Evolutionary conservation across 2,329 filamentous ascomycete species (phyloP).

Genomic region (Alternaria sp.): DNA sequence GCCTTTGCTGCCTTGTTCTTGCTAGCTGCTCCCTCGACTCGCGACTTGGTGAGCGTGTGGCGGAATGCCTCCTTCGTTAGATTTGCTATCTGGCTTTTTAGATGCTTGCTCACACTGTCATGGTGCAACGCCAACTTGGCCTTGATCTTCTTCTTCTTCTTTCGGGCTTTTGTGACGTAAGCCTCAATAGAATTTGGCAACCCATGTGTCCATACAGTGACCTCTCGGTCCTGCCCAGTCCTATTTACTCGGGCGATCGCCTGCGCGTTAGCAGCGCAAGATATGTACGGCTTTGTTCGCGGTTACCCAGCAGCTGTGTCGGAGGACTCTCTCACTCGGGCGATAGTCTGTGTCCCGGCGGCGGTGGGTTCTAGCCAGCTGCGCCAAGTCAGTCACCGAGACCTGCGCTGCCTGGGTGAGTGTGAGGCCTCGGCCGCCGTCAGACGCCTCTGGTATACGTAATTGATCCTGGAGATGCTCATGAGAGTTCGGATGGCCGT

Average conservation of each 20-base stretch:
- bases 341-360: too few relatives aligned
- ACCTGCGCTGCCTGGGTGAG: too few relatives aligned
- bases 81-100: not conserved
- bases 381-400: rapidly evolving
- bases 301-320: slow-evolving; percentile 50
- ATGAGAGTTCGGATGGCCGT: too few relatives aligned
- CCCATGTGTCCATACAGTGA: not conserved
- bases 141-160: not conserved
- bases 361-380: too few relatives aligned
- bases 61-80: not conserved
- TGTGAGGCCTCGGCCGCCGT: too few relatives aligned
- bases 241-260: not conserved
- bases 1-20: not conserved
- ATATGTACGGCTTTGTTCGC: slow-evolving; percentile 51
- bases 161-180: too few relatives aligned
- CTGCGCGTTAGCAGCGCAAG: slow-evolving; percentile 26
- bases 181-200: too few relatives aligned
- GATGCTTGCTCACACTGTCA: not conserved
- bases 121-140: not conserved
- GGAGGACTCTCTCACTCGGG: slow-evolving; percentile 20
- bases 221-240: not conserved
- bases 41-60: not conserved
- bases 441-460: too few relatives aligned
- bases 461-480: too few relatives aligned
- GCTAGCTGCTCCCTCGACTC: not conserved